Conservation (phyloP, 805 yeast genomes). For the Teunomyces pallodes region DNA sequence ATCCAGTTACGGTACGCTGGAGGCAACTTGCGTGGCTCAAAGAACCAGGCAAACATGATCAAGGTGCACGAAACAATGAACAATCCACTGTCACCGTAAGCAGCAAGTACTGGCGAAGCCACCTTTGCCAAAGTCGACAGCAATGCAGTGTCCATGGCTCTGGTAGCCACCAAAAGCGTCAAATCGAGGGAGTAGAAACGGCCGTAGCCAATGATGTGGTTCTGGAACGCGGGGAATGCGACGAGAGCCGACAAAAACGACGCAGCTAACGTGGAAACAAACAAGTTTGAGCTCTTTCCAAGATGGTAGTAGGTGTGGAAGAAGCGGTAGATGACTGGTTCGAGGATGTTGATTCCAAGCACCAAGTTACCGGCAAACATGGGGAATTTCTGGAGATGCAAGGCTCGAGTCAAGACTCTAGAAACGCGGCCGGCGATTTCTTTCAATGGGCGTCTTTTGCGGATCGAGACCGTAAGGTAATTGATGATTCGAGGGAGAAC, state of each 20-base stretch:
- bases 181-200: slow-evolving; percentile 35
- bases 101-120: slow-evolving; percentile 7
- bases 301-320: slow-evolving; percentile 7
- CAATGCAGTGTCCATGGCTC: slow-evolving; percentile 34
- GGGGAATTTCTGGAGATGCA: slow-evolving; percentile 33
- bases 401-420: slow-evolving; percentile 21
- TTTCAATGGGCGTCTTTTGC: slow-evolving; percentile 13
- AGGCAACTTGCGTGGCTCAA: slow-evolving; percentile 39
- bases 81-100: slow-evolving; percentile 26
- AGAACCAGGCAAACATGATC: slow-evolving; percentile 40
- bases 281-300: slow-evolving; percentile 1
- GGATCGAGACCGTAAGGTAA: slow-evolving; percentile 10
- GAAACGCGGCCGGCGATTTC: slow-evolving; percentile 14
- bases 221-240: slow-evolving; percentile 33
- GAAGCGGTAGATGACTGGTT: slow-evolving; percentile 4
- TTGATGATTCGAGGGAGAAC: slow-evolving; percentile 29
- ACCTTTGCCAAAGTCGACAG: slow-evolving; percentile 16
- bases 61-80: slow-evolving; percentile 28
- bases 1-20: slow-evolving; percentile 47
- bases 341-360: slow-evolving; percentile 29
- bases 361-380: slow-evolving; percentile 31
- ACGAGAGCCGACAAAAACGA: slow-evolving; percentile 26
- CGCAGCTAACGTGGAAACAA: slow-evolving; percentile 24
- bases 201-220: slow-evolving; percentile 25
- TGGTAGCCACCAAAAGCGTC: slow-evolving; percentile 32